phyloP scores from a whole-genome alignment of 116 monocot genomes.

The Thalassia testudinum region DNA sequence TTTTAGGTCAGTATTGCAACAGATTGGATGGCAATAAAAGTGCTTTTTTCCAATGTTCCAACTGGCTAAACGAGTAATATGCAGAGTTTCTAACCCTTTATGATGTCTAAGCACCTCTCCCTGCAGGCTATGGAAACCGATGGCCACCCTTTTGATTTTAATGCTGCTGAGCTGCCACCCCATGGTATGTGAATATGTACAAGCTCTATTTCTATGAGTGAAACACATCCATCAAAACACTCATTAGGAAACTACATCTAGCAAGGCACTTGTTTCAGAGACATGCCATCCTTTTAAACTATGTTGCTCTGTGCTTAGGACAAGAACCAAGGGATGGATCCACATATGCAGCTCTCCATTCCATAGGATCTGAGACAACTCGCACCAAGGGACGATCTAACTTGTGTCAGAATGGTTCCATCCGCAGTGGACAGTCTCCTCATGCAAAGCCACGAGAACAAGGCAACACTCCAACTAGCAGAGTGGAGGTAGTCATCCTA shows the following conservation, averaged over 20 bases:
- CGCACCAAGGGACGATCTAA: conserved; percentile 48
- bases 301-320: conserved; percentile 6
- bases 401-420: conserved; percentile 20
- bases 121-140: conserved; percentile 38
- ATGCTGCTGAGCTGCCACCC: conserved; percentile 12
- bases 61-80: no score
- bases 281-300: no score
- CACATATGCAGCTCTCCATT: conserved; percentile 66
- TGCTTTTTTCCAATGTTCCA: no score
- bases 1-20: no score
- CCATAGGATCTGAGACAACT: conserved; percentile 90
- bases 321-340: conserved; percentile 37
- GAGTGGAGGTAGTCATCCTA: conserved; percentile 27
- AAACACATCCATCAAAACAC: no score
- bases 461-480: conserved; percentile 58
- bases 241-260: no score
- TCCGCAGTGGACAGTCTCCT: conserved; percentile 15
- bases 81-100: not conserved
- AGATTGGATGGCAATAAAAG: no score
- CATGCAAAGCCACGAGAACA: conserved; percentile 10
- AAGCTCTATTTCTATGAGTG: no score
- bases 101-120: not conserved
- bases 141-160: conserved; percentile 31
- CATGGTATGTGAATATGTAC: conserved; percentile 14
- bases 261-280: no score